These are phyloP conservation scores for Suillus alpinus DNA, from an alignment of 768 basidiomycete species.

Conservation along the genomic window DNA sequence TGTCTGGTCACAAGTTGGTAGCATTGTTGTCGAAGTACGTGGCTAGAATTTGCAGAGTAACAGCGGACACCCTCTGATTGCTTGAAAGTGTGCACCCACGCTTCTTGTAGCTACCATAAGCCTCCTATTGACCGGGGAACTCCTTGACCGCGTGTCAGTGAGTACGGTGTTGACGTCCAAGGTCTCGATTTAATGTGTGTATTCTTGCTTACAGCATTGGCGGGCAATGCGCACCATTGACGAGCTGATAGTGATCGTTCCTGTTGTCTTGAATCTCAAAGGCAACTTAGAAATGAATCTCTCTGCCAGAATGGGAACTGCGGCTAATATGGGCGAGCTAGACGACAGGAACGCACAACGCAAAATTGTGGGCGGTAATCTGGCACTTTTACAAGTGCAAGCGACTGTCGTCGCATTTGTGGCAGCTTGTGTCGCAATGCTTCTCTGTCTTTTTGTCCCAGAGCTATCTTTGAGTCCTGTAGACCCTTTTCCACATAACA, in stretches of 20 bases:
- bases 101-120: constrained; percentile 82
- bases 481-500: constrained; percentile 9
- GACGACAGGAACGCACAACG: constrained; percentile 65
- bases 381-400: constrained; percentile 89
- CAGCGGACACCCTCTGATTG: constrained; percentile 4
- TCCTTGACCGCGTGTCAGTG: constrained; percentile 84
- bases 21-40: constrained; percentile 72
- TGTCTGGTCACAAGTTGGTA: constrained; percentile 54
- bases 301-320: constrained; percentile 91
- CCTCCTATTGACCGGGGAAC: constrained; percentile 85
- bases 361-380: constrained; percentile 73
- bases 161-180: constrained; percentile 19
- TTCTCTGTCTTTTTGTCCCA: constrained; percentile 65
- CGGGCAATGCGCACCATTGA: constrained; percentile 84
- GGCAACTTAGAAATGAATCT: constrained; percentile 99
- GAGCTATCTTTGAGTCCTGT: constrained; percentile 14
- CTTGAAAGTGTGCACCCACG: constrained; percentile 77
- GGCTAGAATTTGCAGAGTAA: not conserved
- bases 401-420: constrained; percentile 86
- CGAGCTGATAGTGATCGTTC: constrained; percentile 95
- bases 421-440: constrained; percentile 73
- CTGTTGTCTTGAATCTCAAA: constrained; percentile 91
- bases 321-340: constrained; percentile 90
- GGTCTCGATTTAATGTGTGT: not conserved
- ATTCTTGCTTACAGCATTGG: constrained; percentile 59